phyloP scores from a whole-genome alignment of 352 stramenopile species.

The Globisporangium spinosum region DNA sequence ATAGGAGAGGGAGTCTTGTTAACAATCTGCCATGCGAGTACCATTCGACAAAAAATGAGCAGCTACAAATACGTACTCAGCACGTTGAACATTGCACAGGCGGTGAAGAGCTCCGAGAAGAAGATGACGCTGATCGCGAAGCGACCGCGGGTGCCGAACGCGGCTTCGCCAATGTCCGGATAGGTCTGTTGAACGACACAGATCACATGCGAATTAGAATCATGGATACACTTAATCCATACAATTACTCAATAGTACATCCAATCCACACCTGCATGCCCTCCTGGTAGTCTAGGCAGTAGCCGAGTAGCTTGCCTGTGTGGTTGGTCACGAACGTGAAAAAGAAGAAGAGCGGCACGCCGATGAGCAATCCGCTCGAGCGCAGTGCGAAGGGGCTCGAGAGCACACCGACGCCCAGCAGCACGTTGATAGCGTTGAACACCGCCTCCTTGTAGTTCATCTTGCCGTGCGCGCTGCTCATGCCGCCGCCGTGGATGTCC shows the following conservation, averaged over 20 bases:
- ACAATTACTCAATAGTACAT: not conserved
- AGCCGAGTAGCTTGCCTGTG: slow-evolving; percentile 79
- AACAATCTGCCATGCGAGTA: not conserved
- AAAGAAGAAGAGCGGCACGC: slow-evolving; percentile 73
- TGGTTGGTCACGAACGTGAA: slow-evolving; percentile 85
- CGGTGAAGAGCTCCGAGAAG: slow-evolving; percentile 80
- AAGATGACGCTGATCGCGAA: slow-evolving; percentile 78
- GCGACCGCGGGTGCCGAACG: slow-evolving; percentile 66
- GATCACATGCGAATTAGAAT: not conserved
- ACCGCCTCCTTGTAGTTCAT: slow-evolving; percentile 73
- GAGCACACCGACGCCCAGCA: slow-evolving; percentile 81
- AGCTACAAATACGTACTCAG: slow-evolving; percentile 45
- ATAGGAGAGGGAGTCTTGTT: not conserved
- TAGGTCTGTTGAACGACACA: slow-evolving; percentile 41
- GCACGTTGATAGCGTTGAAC: slow-evolving; percentile 85
- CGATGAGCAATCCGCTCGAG: slow-evolving; percentile 70
- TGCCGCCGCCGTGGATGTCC: slow-evolving; percentile 12
- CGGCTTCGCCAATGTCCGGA: slow-evolving; percentile 77
- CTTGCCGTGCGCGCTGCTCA: slow-evolving; percentile 29
- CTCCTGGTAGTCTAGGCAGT: slow-evolving; percentile 77
- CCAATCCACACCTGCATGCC: slow-evolving; percentile 51
- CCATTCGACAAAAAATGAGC: not conserved
- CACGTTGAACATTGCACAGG: slow-evolving; percentile 76
- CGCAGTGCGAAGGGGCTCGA: slow-evolving; percentile 82
- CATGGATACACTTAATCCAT: not conserved